phyloP scores from a whole-genome alignment of 306 rosid genomes.

The Gleditsia sinensis region DNA sequence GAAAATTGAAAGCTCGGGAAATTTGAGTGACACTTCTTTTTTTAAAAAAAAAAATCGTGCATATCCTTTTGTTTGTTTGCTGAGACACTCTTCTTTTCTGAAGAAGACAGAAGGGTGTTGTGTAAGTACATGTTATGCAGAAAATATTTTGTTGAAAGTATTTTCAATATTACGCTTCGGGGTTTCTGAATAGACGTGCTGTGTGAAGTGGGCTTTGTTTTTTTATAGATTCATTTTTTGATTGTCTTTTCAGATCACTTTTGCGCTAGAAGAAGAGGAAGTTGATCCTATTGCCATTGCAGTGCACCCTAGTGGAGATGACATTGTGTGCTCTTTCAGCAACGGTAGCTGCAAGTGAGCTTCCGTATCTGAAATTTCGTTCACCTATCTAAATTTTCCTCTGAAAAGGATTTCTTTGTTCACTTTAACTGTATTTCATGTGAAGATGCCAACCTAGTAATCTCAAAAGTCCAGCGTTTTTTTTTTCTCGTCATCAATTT shows the following conservation, averaged over 20 bases:
- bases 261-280: slow-evolving; percentile 81
- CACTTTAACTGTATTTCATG: not conserved
- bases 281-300: slow-evolving; percentile 79
- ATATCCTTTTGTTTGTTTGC: slow-evolving; percentile 14
- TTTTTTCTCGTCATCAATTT: not conserved
- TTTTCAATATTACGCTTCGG: not conserved
- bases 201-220: slow-evolving; percentile 20
- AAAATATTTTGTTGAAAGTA: slow-evolving; percentile 17
- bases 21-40: not conserved
- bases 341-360: slow-evolving; percentile 93
- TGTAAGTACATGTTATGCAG: slow-evolving; percentile 16
- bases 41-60: too few species aligned
- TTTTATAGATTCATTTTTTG: slow-evolving; percentile 6
- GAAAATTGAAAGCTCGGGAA: not conserved
- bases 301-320: slow-evolving; percentile 88
- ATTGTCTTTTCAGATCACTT: slow-evolving; percentile 50
- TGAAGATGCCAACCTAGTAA: not conserved
- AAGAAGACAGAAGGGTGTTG: not conserved
- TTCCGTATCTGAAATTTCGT: slow-evolving; percentile 2
- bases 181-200: slow-evolving; percentile 13
- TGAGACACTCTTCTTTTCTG: slow-evolving; percentile 6
- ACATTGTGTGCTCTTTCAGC: slow-evolving; percentile 75
- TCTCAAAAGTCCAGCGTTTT: not conserved
- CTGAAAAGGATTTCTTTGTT: not conserved
- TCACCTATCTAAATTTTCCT: not conserved